phyloP scores from a whole-genome alignment of 1,284 basidiomycete genomes.

The Ceratobasidium papillatum region DNA sequence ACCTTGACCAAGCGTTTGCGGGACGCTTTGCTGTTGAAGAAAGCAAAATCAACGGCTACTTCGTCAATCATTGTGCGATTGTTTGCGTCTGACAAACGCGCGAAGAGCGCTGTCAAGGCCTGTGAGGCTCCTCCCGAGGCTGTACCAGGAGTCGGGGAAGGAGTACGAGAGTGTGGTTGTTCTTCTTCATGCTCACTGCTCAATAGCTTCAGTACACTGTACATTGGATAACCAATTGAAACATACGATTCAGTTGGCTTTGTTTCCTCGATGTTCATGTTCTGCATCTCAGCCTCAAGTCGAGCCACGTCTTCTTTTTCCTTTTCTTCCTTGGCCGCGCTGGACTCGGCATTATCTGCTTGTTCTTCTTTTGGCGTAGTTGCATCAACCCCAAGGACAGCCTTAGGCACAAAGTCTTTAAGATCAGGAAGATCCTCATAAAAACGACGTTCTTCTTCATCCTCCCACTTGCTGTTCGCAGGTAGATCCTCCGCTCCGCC shows the following conservation, averaged over 20 bases:
- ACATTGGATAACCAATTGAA: not conserved
- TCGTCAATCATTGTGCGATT: constrained; percentile 94
- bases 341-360: constrained; percentile 44
- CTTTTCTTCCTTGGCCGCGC: constrained; percentile 50
- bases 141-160: constrained; percentile 64
- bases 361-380: constrained; percentile 49
- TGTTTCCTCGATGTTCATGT: constrained; percentile 53
- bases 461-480: constrained; percentile 92
- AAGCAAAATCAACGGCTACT: constrained; percentile 94
- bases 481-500: constrained; percentile 54
- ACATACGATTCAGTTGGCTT: constrained; percentile 25
- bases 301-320: constrained; percentile 62
- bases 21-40: constrained; percentile 94
- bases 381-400: constrained; percentile 84
- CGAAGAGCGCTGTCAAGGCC: constrained; percentile 88
- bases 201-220: not conserved
- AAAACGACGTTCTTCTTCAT: constrained; percentile 95
- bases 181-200: constrained; percentile 31
- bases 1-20: constrained; percentile 90
- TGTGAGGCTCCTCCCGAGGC: constrained; percentile 88
- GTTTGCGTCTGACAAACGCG: constrained; percentile 91
- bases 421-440: constrained; percentile 95
- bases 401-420: constrained; percentile 88
- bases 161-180: constrained; percentile 54
- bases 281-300: constrained; percentile 58